Evolutionary conservation across 805 yeast genomes (phyloP).

Genomic region (Middelhovenomyces tepae): DNA sequence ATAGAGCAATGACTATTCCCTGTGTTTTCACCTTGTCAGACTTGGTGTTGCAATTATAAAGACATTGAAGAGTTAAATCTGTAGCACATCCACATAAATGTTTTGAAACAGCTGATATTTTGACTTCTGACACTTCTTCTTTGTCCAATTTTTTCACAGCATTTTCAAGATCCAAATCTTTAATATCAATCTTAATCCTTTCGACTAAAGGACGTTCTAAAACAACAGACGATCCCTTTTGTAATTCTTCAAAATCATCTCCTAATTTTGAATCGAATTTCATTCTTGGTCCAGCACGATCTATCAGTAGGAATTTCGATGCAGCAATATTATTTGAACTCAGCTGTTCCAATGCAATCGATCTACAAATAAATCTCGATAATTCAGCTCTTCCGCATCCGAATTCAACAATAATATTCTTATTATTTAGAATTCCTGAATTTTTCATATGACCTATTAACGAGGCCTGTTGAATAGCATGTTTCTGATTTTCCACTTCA

Average conservation of each 20-base stretch:
- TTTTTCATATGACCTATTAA: slow-evolving; percentile 57
- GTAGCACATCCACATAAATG: slow-evolving; percentile 95
- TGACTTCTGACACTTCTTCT: neutral
- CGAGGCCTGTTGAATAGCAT: slow-evolving; percentile 75
- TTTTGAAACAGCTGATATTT: slow-evolving; percentile 58
- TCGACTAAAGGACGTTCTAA: slow-evolving; percentile 29
- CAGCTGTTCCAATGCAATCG: slow-evolving; percentile 21
- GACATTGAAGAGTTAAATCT: slow-evolving; percentile 66
- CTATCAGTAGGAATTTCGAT: slow-evolving; percentile 50
- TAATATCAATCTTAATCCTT: slow-evolving; percentile 68
- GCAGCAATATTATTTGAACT: slow-evolving; percentile 6
- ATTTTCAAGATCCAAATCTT: slow-evolving; percentile 52
- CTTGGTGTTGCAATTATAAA: slow-evolving; percentile 31
- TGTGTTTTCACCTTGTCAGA: slow-evolving; percentile 19
- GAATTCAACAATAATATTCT: slow-evolving; percentile 51
- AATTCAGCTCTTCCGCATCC: slow-evolving; percentile 91
- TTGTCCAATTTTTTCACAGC: slow-evolving; percentile 24
- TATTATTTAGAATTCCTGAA: slow-evolving; percentile 30
- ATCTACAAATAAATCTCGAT: slow-evolving; percentile 45
- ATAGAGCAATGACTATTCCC: slow-evolving; percentile 80
- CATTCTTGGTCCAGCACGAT: slow-evolving; percentile 68
- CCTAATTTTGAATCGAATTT: slow-evolving; percentile 65
- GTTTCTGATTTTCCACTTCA: slow-evolving; percentile 54
- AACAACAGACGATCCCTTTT: neutral
- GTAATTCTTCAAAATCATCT: slow-evolving; percentile 34